Evolutionary conservation across 768 basidiomycete species (phyloP), one percentile per base, ranked within the genome.

Genomic region (Cytidiella melzeri): DNA sequence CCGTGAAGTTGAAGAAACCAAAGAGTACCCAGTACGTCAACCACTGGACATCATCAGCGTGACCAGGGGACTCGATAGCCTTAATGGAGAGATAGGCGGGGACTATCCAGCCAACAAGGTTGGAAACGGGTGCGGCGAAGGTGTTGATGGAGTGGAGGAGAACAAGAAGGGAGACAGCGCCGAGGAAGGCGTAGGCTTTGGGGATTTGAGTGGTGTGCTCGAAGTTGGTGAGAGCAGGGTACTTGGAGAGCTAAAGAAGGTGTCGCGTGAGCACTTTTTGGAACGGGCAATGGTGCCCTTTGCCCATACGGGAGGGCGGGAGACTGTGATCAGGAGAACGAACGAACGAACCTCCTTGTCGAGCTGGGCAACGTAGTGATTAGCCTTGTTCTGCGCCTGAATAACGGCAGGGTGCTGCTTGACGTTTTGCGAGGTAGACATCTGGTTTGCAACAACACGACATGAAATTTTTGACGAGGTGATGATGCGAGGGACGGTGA

Each of bases 21-120:
- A 96, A 94, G 47, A 95, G 79, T 63, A 90, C 77, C 95, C 95
- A 98, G 76, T 98, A 98, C 2, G 94, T 95, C 62, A 97, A 77
- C 93, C 93, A 97, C 70, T 96, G 93, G 61, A 87, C 75, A 69
- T 95, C 89, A 57, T 95, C 92, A 57, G 84, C 76, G 51, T 83
- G 74, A 2, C 79, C 75, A n/a, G 91, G 89, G 4, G 77, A 69
- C 69, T 98, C 95, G 63, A 99, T 81, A 24, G 96, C 94, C 70
- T 87, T 87, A 74, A 97, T 81, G 45, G 93, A 96, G 67, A 96
- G 81, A 67, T 92, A 98, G 4, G 93, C 92, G 24, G 96, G 96
- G 60, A 98, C 76, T 26, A 73, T 89, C 86, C 88, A 98, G 45
- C 94, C 96, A 61, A 99, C 81, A 61, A 96, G 75, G 71, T 96